Evolutionary conservation across 495 filamentous ascomycete genomes (phyloP), one percentile per base, ranked within the genome.

Genomic region (Neurospora sp.): DNA sequence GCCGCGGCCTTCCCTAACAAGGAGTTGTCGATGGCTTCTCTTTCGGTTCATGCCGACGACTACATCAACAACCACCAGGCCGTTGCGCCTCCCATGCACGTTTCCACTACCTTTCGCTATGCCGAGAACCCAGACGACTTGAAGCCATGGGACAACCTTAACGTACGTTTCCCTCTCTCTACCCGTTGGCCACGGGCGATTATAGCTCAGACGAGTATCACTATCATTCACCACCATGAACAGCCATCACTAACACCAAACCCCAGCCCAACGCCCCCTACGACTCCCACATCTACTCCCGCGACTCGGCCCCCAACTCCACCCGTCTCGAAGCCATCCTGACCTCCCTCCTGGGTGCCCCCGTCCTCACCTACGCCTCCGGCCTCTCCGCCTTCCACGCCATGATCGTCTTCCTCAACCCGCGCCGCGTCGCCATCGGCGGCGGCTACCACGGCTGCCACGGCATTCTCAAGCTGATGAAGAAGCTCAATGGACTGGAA

Each of bases 381-480:
- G 96, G 96, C 31, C 89, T 97, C 22, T 88, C 93, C 2, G 93
- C 94, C 71, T 93, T 97, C 81, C 92, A 97, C 82, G 94, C 92
- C 20, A 83, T 93, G 27, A 85, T 97, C 17, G 86, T 92, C 10
- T 88, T 89, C 74, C 83, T 96, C 7, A 93, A 94, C 78, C 96
- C 96, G 1, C 87, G 87, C 68, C 88, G 89, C 48, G 87, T 99
- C 65, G 87, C 92, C 75, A 91, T 97, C 74, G 89, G 90, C 41
- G 89, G 86, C 68, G 93, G 92, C 41, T 99, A 99, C 82, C 96
- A 99, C 83, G 96, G 96, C 76, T 95, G 92, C 81, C 94, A 97
- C 81, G 93, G 91, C 71, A 90, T 97, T 22, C 86, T 97, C 71
- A 79, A 79, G 8, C 79, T 99, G 68, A 85, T 95, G 71, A 76